Base-by-base conservation (phyloP, 768 basidiomycete genomes). In the Harrya chromipes region DNA sequence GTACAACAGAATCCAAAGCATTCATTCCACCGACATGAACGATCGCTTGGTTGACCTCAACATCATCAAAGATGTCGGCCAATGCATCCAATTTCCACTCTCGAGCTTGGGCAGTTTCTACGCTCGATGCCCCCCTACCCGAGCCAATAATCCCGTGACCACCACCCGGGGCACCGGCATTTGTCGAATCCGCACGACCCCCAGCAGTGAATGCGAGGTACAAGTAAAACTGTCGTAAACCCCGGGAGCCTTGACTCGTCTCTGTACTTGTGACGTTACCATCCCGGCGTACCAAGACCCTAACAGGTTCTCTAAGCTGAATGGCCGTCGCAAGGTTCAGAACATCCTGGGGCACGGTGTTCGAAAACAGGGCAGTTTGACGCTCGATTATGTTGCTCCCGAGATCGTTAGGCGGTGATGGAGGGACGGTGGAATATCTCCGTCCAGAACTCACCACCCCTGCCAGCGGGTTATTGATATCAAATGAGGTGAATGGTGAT, bases 271-370 rank as follows among this genome's bases (percentile, higher is more conserved):
- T 77, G 42, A 88, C 85, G 60, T 89, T 90, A 35, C 90, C 90
- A 57, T 93, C 90, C 16, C 95, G 80, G 45, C 97, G 82, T 20
- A 99, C 97, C 17, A 99, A 83, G n/a, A 99, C 97, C 21, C 97
- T 83, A 36, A 99, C 94, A 19, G 97, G 95, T 67, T 99, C 97
- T 45, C 89, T 84, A 11, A 99, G 81, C 62, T 97, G 90, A 50
- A 99, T 93, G 4, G 88, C 84, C 46, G 90, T 84, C 1, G 94
- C 94, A 36, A 99, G 84, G 66, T 94, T 97, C 54, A 99, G 81
- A 11, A 99, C 97, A 63, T 99, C 97, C 65, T 95, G 93, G 14
- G 93, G 95, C 16, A 97, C 94, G 3, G 97, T 99, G 67, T 98
- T 98, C 33, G 93, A 95, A 70, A 97, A 97, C n/a, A 92, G 75